Conservation (phyloP, 148 eudicot genomes). For the Oxyria digyna region DNA sequence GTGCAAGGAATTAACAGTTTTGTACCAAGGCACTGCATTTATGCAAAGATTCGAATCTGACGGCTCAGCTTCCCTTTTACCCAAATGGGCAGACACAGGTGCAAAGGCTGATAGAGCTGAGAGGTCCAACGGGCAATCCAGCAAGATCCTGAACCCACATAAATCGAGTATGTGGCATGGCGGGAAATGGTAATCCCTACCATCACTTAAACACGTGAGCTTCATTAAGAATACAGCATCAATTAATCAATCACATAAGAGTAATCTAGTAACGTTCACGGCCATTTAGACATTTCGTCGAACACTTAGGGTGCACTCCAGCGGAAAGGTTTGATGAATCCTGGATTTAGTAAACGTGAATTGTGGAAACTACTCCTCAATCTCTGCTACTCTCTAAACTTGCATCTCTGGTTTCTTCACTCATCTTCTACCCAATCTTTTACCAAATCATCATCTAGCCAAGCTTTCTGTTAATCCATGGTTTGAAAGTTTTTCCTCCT, state of each 20-base stretch:
- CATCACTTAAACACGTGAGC: slow-evolving; percentile 59
- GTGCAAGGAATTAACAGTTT: slow-evolving; percentile 44
- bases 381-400: too few relatives aligned
- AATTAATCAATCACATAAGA: neutral
- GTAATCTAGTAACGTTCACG: neutral
- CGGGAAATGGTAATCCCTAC: slow-evolving; percentile 55
- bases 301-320: neutral
- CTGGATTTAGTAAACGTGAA: too few relatives aligned
- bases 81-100: slow-evolving; percentile 32
- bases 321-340: too few relatives aligned
- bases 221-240: neutral
- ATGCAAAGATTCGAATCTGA: slow-evolving; percentile 15
- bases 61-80: neutral
- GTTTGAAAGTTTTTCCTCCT: too few relatives aligned
- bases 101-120: slow-evolving; percentile 50
- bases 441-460: too few relatives aligned
- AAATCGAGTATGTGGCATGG: slow-evolving; percentile 55
- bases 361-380: too few relatives aligned
- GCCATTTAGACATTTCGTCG: neutral
- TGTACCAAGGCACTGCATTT: slow-evolving; percentile 54
- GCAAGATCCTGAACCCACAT: slow-evolving; percentile 48
- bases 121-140: slow-evolving; percentile 89
- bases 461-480: too few relatives aligned
- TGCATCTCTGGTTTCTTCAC: too few relatives aligned
- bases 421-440: too few relatives aligned